Evolutionary conservation across 495 filamentous ascomycete species (phyloP).

Genomic region (Trichocladium uniseriatum): DNA sequence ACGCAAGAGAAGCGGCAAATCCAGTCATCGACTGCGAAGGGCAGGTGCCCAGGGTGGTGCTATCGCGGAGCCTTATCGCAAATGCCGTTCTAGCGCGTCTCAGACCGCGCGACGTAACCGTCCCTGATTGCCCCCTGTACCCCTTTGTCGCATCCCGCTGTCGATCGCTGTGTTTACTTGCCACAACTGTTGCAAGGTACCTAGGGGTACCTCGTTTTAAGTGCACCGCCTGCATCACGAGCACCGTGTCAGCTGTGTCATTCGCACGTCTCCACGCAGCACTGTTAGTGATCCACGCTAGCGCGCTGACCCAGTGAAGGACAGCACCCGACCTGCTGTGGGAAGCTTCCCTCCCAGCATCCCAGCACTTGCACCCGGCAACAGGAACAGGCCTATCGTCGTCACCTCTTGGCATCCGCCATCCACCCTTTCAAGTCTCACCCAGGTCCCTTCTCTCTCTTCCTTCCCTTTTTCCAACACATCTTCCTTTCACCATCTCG

Average conservation of each 20-base stretch:
- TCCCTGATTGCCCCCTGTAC: slow-evolving; percentile 11
- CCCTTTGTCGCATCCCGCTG: slow-evolving; percentile 6
- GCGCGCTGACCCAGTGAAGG: background rate
- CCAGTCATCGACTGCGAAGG: background rate
- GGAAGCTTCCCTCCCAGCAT: background rate
- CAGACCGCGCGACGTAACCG: slow-evolving; percentile 8
- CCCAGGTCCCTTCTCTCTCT: slow-evolving; percentile 15
- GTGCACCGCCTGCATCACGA: slow-evolving; percentile 18
- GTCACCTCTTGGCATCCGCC: slow-evolving; percentile 8
- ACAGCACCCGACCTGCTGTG: background rate
- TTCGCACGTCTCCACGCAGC: background rate
- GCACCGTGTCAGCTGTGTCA: slow-evolving; percentile 15
- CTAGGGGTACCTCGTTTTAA: slow-evolving; percentile 5
- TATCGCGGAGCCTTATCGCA: slow-evolving; percentile 27
- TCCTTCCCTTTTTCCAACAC: slow-evolving; percentile 10
- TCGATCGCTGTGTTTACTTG: background rate
- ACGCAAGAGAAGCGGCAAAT: slow-evolving; percentile 15
- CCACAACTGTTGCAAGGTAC: slow-evolving; percentile 4
- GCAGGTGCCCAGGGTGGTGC: slow-evolving; percentile 19
- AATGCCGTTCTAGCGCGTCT: slow-evolving; percentile 19
- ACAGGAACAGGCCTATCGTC: slow-evolving; percentile 6
- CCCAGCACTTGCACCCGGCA: slow-evolving; percentile 5
- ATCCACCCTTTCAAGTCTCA: slow-evolving; percentile 6
- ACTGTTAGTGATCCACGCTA: background rate
- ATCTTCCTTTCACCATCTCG: background rate